Evolutionary conservation across 2,329 filamentous ascomycete species (phyloP), one percentile per base, ranked within the genome.

Genomic region (Hypoxylon sp.): DNA sequence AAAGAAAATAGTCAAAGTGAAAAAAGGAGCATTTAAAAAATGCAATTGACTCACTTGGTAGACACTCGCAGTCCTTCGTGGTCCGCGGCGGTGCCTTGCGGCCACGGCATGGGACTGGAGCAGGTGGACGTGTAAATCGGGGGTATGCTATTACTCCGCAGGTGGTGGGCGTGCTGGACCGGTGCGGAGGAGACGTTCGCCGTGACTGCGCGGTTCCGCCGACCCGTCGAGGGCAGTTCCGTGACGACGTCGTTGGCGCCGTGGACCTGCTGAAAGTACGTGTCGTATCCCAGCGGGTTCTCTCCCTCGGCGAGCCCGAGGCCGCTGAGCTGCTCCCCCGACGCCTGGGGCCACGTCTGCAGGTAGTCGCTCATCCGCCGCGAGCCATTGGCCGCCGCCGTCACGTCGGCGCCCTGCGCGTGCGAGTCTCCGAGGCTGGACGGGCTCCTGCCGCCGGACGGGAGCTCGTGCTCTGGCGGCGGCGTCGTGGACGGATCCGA

Each of bases 121-220:
- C 67, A 66, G 47, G 55, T 64, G 5, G 70, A 67, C 15, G 66
- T 57, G 45, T 66, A 70, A 5, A 69, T 60, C 3, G 66, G 64
- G 3, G 67, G 68, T 46, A 70, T 71, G 63, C 70, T 72, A 49
- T 69, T 70, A 38, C 67, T 72, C 10, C 70, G 59, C 17, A 69
- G 55, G 52, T 69, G 66, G 17, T 64, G 63, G 7, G 65, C 62
- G 31, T 64, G 63, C 48, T 66, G 64, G 37, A 65, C 54, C 21
- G 65, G 53, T 11, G 62, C 24, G 3, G 64, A 64, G 20, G 63
- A 40, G 29, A 70, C 51, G 42, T 55, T 59, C 42, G 64, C 49
- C 9, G 69, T 71, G 15, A 70, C 55, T 17, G 69, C 67, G 10
- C 69, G 64, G 26, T 65, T 26, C 37, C 69, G 60, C 18, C 66